Evolutionary conservation across 2,329 filamentous ascomycete genomes (phyloP).

Genomic region (Pochonia chlamydosporia): DNA sequence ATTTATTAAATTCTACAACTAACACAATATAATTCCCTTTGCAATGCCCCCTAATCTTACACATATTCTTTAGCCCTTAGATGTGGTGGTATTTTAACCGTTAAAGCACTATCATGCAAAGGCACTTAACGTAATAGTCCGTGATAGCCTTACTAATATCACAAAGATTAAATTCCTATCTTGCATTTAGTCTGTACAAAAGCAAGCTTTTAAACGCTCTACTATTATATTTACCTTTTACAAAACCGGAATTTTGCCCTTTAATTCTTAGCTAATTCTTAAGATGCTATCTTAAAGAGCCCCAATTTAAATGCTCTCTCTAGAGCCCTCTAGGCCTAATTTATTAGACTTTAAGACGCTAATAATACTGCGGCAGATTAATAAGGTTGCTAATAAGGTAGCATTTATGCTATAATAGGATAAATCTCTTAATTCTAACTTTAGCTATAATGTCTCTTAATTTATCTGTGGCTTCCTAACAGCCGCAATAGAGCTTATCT

Average conservation of each 20-base stretch:
- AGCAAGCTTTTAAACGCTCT: conserved; percentile 1
- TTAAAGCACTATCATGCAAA: conserved; percentile 9
- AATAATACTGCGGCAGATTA: conserved; percentile 3
- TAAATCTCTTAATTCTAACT: background rate
- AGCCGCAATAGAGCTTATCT: conserved; percentile 3
- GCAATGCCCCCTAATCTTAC: conserved; percentile 6
- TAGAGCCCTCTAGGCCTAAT: background rate
- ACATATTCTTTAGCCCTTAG: conserved; percentile 6
- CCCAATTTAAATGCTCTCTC: background rate
- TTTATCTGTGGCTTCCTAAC: conserved; percentile 5
- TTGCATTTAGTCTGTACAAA: background rate
- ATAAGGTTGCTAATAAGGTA: conserved; percentile 6
- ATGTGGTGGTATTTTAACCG: conserved; percentile 6
- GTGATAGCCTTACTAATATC: conserved; percentile 2
- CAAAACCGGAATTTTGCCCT: conserved; percentile 4
- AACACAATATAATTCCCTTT: conserved; percentile 10
- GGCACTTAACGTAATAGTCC: background rate
- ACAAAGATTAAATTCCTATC: conserved; percentile 6
- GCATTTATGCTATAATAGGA: conserved; percentile 4
- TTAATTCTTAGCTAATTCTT: background rate
- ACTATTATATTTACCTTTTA: conserved; percentile 4
- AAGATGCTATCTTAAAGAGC: background rate
- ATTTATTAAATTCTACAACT: conserved; percentile 4
- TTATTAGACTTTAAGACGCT: conserved; percentile 4
- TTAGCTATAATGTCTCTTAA: background rate